phyloP scores from a whole-genome alignment of 164 flowering plant species.

The Stephania cephalantha region DNA sequence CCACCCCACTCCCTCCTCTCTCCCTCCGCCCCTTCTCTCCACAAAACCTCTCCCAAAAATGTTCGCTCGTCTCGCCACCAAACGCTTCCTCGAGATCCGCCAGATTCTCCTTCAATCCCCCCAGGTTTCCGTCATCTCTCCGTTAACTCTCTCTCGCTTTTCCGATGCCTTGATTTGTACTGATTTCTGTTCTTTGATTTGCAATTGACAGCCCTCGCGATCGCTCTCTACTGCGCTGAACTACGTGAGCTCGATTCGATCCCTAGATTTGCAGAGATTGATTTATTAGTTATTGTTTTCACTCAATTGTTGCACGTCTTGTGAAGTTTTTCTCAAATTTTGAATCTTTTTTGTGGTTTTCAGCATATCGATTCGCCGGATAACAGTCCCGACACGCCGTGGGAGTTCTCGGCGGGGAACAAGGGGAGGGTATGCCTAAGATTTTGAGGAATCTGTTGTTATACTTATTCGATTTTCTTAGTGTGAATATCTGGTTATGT shows the following conservation, averaged over 20 bases:
- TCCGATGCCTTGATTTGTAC: background rate
- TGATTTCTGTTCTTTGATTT: background rate
- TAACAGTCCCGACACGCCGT: constrained; percentile 69
- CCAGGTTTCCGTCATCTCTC: constrained; percentile 36
- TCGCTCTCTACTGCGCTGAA: constrained; percentile 90
- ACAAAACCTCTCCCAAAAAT: constrained; percentile 12
- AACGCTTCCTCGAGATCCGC: constrained; percentile 72
- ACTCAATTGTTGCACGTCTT: background rate
- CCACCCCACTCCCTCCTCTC: background rate
- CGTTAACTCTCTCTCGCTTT: constrained; percentile 11
- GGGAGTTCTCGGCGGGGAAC: constrained; percentile 70
- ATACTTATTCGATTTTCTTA: too few relatives aligned
- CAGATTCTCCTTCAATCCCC: constrained; percentile 51
- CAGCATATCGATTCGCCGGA: constrained; percentile 92
- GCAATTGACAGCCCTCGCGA: constrained; percentile 51
- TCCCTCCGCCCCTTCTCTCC: constrained; percentile 4
- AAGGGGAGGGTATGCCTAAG: constrained; percentile 44
- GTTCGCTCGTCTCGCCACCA: constrained; percentile 55
- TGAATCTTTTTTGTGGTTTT: background rate
- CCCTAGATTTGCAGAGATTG: background rate
- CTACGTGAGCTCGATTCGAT: constrained; percentile 50
- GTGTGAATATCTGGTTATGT: too few relatives aligned
- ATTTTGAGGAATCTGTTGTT: too few relatives aligned
- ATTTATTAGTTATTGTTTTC: too few relatives aligned
- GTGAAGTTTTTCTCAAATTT: background rate